Evolutionary conservation across 106 monocot genomes (phyloP).

Genomic region (Hemerocallis citrina): DNA sequence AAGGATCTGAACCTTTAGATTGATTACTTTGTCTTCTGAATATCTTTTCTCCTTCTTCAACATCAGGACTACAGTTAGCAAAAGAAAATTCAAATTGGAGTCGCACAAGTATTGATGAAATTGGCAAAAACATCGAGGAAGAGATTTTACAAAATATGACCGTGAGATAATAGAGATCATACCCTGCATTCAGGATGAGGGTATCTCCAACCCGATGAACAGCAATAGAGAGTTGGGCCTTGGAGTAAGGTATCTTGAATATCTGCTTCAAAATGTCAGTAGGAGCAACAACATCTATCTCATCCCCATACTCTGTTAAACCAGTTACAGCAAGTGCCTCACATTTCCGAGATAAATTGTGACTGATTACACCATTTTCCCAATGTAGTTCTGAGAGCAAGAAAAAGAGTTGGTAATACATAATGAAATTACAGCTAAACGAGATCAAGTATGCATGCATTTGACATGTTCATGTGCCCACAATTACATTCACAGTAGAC

Average conservation of each 20-base stretch:
- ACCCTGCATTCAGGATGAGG: conserved; percentile 95
- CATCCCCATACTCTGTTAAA: conserved; percentile 84
- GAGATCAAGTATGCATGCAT: too few relatives aligned
- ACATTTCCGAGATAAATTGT: conserved; percentile 80
- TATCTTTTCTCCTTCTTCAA: conserved; percentile 85
- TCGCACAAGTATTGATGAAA: neutral
- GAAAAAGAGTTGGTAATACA: neutral
- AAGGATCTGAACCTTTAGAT: conserved; percentile 51
- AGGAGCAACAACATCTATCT: conserved; percentile 92
- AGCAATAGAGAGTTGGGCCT: conserved; percentile 77
- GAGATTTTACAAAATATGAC: neutral
- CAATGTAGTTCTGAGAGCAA: conserved; percentile 36
- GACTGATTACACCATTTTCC: conserved; percentile 41
- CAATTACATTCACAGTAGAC: neutral
- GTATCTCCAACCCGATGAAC: conserved; percentile 95
- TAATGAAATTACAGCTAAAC: neutral
- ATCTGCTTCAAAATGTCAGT: conserved; percentile 95
- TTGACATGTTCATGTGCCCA: neutral
- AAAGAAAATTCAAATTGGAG: neutral
- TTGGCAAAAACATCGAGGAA: too few relatives aligned
- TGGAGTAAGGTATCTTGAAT: conserved; percentile 97
- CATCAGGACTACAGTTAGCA: conserved; percentile 54
- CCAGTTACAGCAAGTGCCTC: conserved; percentile 91
- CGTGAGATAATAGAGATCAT: conserved; percentile 8
- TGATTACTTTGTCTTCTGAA: conserved; percentile 69